Conservation (phyloP, 768 basidiomycete genomes). For the Cantharellus anzutake region DNA sequence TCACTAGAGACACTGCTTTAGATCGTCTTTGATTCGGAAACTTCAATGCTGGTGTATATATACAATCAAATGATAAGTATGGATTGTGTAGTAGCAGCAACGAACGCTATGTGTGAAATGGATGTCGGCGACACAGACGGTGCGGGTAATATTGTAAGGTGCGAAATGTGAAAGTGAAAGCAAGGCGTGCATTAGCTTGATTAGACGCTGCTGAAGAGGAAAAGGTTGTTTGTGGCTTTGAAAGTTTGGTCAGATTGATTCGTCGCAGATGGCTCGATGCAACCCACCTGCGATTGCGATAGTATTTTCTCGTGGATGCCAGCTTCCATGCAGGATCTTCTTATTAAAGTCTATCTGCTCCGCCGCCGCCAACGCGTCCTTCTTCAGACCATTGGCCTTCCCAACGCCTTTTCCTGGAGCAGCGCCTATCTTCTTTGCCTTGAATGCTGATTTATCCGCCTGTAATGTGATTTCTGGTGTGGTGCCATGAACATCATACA, state of each 20-base stretch:
- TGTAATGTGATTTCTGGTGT: constrained; percentile 67
- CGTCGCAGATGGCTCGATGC: not conserved
- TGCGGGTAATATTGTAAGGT: not conserved
- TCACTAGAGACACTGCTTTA: too few species aligned
- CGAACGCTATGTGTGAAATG: not conserved
- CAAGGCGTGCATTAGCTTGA: not conserved
- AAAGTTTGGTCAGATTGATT: constrained; percentile 38
- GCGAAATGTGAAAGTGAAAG: not conserved
- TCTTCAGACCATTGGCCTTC: constrained; percentile 69
- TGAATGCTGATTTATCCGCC: constrained; percentile 98
- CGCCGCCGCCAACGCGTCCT: constrained; percentile 50
- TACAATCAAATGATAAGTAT: not conserved
- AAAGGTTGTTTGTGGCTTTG: constrained; percentile 87
- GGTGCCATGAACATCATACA: constrained; percentile 75
- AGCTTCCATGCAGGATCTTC: constrained; percentile 90
- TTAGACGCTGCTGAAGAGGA: constrained; percentile 24
- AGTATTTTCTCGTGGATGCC: constrained; percentile 97
- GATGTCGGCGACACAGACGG: not conserved
- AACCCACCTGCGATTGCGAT: constrained; percentile 54
- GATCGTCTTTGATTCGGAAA: too few species aligned
- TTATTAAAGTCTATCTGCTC: constrained; percentile 87
- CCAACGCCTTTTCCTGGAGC: constrained; percentile 49
- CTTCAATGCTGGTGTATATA: not conserved
- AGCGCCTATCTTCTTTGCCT: constrained; percentile 96
- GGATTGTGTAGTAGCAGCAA: not conserved